These are phyloP conservation scores for Brasilioporus rufonigricans DNA, from an alignment of 768 basidiomycete genomes.

Conservation along the genomic window DNA sequence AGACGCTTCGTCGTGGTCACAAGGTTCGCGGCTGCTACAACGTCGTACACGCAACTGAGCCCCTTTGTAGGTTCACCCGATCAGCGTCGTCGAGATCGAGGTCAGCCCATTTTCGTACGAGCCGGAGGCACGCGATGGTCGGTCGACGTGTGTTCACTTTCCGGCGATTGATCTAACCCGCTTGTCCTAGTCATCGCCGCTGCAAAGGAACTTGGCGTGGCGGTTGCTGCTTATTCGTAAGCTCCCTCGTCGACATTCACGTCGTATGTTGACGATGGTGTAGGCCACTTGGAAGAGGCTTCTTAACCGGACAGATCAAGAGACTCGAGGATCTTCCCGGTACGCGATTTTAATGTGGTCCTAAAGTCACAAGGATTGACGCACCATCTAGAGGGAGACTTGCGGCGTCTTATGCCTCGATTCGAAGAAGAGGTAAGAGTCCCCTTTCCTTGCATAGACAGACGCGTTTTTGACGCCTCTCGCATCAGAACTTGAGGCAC, in stretches of 20 bases:
- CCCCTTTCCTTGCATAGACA: background rate
- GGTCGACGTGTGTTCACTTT: background rate
- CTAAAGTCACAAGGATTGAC: background rate
- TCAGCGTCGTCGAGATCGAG: conserved; percentile 66
- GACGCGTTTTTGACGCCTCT: background rate
- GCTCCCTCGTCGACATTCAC: too few relatives aligned
- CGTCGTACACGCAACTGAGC: background rate
- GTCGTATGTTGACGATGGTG: too few relatives aligned
- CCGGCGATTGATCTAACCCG: too few relatives aligned
- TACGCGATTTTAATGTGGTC: too few relatives aligned
- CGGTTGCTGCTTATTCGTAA: too few relatives aligned
- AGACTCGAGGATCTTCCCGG: conserved; percentile 34
- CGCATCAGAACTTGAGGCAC: conserved; percentile 36
- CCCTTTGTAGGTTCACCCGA: conserved; percentile 44
- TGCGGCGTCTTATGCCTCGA: conserved; percentile 38
- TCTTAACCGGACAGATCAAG: conserved; percentile 40
- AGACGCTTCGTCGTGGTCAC: conserved; percentile 43
- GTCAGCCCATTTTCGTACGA: conserved; percentile 60
- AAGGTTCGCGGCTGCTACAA: conserved; percentile 7
- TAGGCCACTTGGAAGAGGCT: too few relatives aligned
- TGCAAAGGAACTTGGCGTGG: conserved; percentile 50
- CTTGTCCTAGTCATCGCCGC: conserved; percentile 49
- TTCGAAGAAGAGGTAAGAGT: conserved; percentile 41
- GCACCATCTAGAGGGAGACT: conserved; percentile 37
- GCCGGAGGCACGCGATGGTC: conserved; percentile 31